Percentiles rank a stretch among this genome's conserved stretches.
Evolutionary conservation across 1,284 basidiomycete genomes (phyloP).

Genomic region (Waitea zeae): DNA sequence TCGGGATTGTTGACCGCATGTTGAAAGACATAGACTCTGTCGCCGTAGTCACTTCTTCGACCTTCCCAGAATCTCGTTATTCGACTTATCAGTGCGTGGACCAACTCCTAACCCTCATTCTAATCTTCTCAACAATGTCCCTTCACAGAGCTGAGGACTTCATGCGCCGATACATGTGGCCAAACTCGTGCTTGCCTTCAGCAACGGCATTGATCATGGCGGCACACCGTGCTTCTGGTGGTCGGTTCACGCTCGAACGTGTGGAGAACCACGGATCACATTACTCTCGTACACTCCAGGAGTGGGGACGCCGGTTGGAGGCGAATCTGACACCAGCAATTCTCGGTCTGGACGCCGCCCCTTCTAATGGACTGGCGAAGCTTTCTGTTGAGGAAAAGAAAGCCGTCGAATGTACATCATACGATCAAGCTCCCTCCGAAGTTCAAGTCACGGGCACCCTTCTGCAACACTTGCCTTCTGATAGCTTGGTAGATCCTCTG

Average conservation of each 20-base stretch:
- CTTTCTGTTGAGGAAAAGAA: conserved; percentile 33
- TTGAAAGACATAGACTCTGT: conserved; percentile 56
- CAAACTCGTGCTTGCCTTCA: conserved; percentile 76
- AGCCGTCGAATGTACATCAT: conserved; percentile 26
- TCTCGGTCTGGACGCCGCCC: conserved; percentile 13
- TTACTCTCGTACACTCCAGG: conserved; percentile 79
- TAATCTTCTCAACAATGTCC: background rate
- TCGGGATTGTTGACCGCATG: conserved; percentile 66
- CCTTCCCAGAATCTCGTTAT: conserved; percentile 70
- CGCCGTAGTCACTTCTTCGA: conserved; percentile 65
- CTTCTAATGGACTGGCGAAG: conserved; percentile 25
- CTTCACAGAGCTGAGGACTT: conserved; percentile 69
- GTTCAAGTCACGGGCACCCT: background rate
- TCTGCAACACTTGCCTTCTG: conserved; percentile 18
- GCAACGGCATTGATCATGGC: conserved; percentile 58
- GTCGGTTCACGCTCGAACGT: conserved; percentile 65
- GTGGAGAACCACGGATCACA: conserved; percentile 62
- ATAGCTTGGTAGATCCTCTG: conserved; percentile 36
- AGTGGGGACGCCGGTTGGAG: conserved; percentile 69
- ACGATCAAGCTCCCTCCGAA: background rate
- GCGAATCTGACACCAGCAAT: conserved; percentile 18
- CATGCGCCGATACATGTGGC: conserved; percentile 88
- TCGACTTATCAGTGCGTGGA: conserved; percentile 43
- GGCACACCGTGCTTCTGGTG: conserved; percentile 45
- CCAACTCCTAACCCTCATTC: background rate